Evolutionary conservation across 169 alveolate genomes (phyloP), one percentile per base, ranked within the genome.

Genomic region (Babesia ovata): DNA sequence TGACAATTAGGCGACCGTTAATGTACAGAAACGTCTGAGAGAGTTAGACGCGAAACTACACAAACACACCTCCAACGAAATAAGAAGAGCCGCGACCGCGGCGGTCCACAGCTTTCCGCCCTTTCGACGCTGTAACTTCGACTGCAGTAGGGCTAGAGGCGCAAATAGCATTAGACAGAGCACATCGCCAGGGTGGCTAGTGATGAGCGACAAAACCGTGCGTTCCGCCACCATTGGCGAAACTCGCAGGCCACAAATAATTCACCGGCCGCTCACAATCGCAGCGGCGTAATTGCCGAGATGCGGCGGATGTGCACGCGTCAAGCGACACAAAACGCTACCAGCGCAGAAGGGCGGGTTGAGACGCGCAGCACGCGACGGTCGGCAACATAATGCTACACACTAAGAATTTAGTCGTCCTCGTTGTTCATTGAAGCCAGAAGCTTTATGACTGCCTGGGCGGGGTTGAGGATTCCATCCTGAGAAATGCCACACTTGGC

Each of bases 381-480:
- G 39, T 6, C 33, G 42, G 26, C 26, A 29, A 63, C 33, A 21
- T 53, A 8, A 63, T 8, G 28, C 39, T 8, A 45, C 29, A 44
- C 26, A 48, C 14, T 24, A 67, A 24, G 17, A 36, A 19, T 26
- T 54, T 22, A 67, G 10, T 50, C 54, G n/a, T n/a, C 8, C 14
- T 46, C 33, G 12, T 11, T 22, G 26, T 70, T 75, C 46, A 74
- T 72, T 45, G 88, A 82, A 36, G 70, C 86, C 44, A 89, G 58
- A 42, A 89, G 76, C 62, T 89, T 87, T 52, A 81, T 54, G 26
- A 89, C 79, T 42, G 71, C 75, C 17, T 72, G 75, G 46, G 95
- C 96, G 59, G 82, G 88, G 70, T 93, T 92, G 87, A 96, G 93
- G 29, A 92, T 93, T 22, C 98, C 98, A 69, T 92, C 91, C 22